phyloP scores from a whole-genome alignment of 805 yeast species.

The Cyberlindnera mycetangii region DNA sequence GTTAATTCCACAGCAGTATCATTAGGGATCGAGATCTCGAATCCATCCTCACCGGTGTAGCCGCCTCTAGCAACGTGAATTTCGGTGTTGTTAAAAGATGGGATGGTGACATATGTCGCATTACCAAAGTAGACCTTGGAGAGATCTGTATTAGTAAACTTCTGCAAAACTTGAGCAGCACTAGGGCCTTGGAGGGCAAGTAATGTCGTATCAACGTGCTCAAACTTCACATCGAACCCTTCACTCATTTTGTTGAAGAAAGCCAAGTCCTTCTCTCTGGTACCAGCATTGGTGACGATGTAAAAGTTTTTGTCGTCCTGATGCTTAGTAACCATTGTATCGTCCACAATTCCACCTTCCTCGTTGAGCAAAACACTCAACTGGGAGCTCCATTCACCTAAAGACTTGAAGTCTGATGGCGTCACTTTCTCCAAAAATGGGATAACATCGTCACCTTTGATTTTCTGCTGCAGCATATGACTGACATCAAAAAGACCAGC shows the following conservation, averaged over 20 bases:
- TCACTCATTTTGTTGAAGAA: constrained; percentile 56
- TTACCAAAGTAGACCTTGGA: constrained; percentile 71
- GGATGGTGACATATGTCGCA: constrained; percentile 31
- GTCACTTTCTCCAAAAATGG: constrained; percentile 73
- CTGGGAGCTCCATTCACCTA: constrained; percentile 61
- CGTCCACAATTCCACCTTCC: constrained; percentile 87
- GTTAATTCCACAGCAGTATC: constrained; percentile 60
- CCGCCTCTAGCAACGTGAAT: constrained; percentile 93
- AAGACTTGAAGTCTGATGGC: constrained; percentile 74
- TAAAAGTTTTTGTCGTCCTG: constrained; percentile 62
- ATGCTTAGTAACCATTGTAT: constrained; percentile 84
- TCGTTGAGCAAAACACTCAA: constrained; percentile 73
- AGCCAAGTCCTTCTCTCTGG: constrained; percentile 74
- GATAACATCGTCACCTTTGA: constrained; percentile 66
- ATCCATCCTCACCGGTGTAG: constrained; percentile 98
- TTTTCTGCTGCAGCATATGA: constrained; percentile 91
- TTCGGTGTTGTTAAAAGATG: constrained; percentile 36
- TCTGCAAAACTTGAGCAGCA: constrained; percentile 65
- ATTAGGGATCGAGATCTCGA: constrained; percentile 79
- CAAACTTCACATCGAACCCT: constrained; percentile 33
- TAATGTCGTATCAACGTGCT: constrained; percentile 66
- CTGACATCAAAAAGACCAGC: constrained; percentile 96
- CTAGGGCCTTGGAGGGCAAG: constrained; percentile 93
- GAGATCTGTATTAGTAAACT: constrained; percentile 58
- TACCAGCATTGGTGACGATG: constrained; percentile 95